phyloP scores from a whole-genome alignment of 306 rosid species.

The Gillenia trifoliata region DNA sequence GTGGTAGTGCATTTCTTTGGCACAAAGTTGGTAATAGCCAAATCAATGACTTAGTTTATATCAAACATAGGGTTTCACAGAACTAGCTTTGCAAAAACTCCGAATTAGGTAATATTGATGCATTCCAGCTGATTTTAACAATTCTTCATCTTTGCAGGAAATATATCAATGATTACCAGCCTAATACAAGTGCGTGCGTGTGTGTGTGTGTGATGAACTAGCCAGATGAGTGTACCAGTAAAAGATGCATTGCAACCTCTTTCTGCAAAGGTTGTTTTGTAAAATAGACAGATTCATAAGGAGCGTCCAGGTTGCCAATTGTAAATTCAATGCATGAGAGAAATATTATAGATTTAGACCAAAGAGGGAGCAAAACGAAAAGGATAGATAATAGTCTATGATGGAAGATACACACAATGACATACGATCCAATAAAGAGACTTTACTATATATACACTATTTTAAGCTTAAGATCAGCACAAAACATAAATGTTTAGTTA shows the following conservation, averaged over 20 bases:
- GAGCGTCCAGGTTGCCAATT: background rate
- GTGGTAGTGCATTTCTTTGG: background rate
- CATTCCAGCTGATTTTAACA: background rate
- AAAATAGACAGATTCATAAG: background rate
- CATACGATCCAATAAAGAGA: background rate
- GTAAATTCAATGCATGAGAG: background rate
- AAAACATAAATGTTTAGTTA: slow-evolving; percentile 23
- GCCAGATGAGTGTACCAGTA: background rate
- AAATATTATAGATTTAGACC: background rate
- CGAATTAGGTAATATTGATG: background rate
- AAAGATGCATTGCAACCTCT: background rate
- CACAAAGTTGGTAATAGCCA: background rate
- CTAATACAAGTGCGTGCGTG: background rate
- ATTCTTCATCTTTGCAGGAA: too few species aligned
- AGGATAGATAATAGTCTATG: too few species aligned
- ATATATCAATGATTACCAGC: too few species aligned
- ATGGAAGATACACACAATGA: slow-evolving; percentile 5
- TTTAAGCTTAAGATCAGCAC: background rate
- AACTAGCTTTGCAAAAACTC: background rate
- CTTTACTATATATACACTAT: too few species aligned
- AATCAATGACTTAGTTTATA: background rate
- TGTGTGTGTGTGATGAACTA: background rate
- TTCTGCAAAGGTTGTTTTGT: background rate
- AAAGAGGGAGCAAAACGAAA: too few species aligned
- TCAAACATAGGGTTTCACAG: background rate